A percentile compares a stretch with the other conserved stretches of the same genome.
phyloP scores from a whole-genome alignment of 441 rosid genomes.

The Melastoma candidum region DNA sequence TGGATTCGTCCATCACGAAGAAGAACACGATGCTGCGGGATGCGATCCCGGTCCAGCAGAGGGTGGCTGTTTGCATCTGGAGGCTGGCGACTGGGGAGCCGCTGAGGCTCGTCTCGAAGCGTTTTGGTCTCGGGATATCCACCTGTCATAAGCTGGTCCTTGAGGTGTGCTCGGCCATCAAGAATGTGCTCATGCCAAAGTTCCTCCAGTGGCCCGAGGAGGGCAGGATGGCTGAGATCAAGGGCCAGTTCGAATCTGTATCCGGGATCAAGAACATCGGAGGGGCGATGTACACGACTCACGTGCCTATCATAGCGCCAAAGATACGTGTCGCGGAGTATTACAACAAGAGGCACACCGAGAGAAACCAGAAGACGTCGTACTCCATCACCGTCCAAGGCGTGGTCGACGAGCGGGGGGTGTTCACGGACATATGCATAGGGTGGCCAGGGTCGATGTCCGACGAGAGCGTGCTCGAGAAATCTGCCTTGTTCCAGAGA shows the following conservation, averaged over 20 bases:
- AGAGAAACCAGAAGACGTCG: conserved; percentile 74
- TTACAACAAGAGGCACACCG: conserved; percentile 72
- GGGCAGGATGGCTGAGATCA: conserved; percentile 25
- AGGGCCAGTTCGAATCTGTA: conserved; percentile 32
- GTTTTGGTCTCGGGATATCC: conserved; percentile 69
- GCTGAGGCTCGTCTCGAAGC: conserved; percentile 57
- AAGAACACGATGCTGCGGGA: conserved; percentile 60
- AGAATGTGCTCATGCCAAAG: conserved; percentile 56
- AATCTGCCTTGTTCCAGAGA: conserved; percentile 51
- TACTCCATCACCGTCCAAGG: conserved; percentile 84
- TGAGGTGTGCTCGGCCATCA: conserved; percentile 63
- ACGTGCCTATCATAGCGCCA: conserved; percentile 71
- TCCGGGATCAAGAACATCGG: conserved; percentile 64
- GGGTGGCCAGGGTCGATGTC: conserved; percentile 88
- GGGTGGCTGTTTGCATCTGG: conserved; percentile 79
- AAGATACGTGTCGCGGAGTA: conserved; percentile 55
- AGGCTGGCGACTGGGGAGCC: conserved; percentile 74
- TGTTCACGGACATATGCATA: conserved; percentile 69
- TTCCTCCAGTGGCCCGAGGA: conserved; percentile 66
- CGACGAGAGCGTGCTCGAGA: conserved; percentile 62
- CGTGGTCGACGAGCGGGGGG: conserved; percentile 56
- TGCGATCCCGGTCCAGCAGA: conserved; percentile 70
- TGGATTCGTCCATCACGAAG: conserved; percentile 55
- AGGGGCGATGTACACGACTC: conserved; percentile 79
- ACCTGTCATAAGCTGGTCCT: conserved; percentile 67